A percentile compares a stretch with the other conserved stretches of the same genome.
Evolutionary conservation across 495 filamentous ascomycete species (phyloP).

Genomic region (Darksidea phi): DNA sequence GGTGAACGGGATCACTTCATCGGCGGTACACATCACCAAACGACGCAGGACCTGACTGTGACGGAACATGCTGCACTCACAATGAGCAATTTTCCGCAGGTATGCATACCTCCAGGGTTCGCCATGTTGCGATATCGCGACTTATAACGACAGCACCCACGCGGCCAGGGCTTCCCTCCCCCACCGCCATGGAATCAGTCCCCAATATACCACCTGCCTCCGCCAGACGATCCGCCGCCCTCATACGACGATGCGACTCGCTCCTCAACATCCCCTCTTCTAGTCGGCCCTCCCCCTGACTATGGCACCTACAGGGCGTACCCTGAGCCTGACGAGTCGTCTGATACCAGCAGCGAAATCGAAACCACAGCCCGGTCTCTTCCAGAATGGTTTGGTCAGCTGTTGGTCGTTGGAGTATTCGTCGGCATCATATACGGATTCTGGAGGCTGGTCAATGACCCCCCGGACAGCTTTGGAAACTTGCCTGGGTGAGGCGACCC

Average conservation of each 20-base stretch:
- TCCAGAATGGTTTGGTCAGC: conserved; percentile 32
- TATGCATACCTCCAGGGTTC: neutral
- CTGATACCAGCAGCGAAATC: conserved; percentile 19
- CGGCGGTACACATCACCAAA: neutral
- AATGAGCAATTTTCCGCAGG: conserved; percentile 13
- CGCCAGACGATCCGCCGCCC: conserved; percentile 28
- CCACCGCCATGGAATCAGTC: neutral
- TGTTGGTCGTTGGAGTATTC: conserved; percentile 27
- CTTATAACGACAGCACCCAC: conserved; percentile 12
- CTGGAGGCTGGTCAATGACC: conserved; percentile 24
- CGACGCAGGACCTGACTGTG: no score
- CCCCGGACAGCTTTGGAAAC: conserved; percentile 5
- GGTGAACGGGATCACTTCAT: no score
- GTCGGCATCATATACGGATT: conserved; percentile 29
- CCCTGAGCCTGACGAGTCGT: conserved; percentile 21
- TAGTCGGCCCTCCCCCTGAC: conserved; percentile 26
- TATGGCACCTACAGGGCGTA: conserved; percentile 28
- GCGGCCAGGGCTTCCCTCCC: conserved; percentile 5
- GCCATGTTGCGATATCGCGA: no score
- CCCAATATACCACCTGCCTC: conserved; percentile 13
- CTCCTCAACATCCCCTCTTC: conserved; percentile 24
- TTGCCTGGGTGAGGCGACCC: neutral
- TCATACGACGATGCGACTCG: conserved; percentile 32
- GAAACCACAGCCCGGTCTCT: conserved; percentile 13
- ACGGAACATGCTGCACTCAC: neutral